Evolutionary conservation across 805 yeast genomes (phyloP).

Genomic region (Metschnikowia baotianmanensis): DNA sequence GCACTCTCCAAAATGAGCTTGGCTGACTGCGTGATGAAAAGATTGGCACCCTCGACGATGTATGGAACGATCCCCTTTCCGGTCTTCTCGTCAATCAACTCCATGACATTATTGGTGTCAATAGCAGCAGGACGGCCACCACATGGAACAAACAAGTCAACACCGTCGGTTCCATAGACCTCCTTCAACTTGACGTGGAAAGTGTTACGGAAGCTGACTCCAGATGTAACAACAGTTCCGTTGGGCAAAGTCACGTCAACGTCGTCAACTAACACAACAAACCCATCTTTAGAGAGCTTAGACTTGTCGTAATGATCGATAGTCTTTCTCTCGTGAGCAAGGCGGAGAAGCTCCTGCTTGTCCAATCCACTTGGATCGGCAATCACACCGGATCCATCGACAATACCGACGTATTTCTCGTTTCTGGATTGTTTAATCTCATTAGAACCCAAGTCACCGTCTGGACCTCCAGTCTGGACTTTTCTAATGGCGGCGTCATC

Average conservation of each 20-base stretch:
- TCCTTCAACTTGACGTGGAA: constrained; percentile 78
- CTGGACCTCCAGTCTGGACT: constrained; percentile 98
- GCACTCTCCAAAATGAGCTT: constrained; percentile 82
- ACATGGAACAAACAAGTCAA: constrained; percentile 93
- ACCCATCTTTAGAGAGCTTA: constrained; percentile 72
- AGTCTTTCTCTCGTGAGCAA: constrained; percentile 77
- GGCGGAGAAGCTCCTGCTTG: constrained; percentile 69
- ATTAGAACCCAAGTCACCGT: constrained; percentile 96
- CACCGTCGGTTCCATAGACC: constrained; percentile 52
- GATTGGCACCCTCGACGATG: constrained; percentile 96
- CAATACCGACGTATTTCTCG: constrained; percentile 82
- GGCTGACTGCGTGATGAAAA: constrained; percentile 93
- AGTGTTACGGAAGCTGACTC: constrained; percentile 84
- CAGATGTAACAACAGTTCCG: constrained; percentile 74
- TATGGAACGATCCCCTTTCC: constrained; percentile 79
- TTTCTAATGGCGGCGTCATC: constrained; percentile 61
- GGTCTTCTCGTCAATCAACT: constrained; percentile 68
- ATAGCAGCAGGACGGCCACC: constrained; percentile 99
- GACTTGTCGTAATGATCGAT: constrained; percentile 64
- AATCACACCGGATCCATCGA: constrained; percentile 94
- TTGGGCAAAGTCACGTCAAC: constrained; percentile 73
- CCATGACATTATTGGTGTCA: constrained; percentile 76
- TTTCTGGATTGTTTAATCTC: constrained; percentile 83
- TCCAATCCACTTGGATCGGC: constrained; percentile 90
- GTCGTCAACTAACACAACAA: constrained; percentile 82